Percentiles rank a stretch among this genome's conserved stretches.
These are phyloP conservation scores for Corylus americana DNA, from an alignment of 306 rosid genomes.

Conservation along the genomic window DNA sequence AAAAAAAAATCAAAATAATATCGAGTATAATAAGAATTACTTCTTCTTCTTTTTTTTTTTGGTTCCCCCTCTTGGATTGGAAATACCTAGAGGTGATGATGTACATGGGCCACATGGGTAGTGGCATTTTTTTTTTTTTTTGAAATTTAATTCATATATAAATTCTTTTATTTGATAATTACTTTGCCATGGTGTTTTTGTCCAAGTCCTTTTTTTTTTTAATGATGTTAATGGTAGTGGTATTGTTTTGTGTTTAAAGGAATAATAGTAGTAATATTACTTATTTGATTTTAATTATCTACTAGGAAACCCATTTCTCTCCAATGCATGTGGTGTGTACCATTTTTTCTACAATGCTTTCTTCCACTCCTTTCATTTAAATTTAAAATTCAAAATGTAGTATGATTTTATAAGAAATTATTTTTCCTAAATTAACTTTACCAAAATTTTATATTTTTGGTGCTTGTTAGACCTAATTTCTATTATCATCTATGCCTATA, in stretches of 20 bases:
- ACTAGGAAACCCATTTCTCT: too few relatives aligned
- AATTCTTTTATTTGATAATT: constrained; percentile 59
- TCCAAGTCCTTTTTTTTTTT: constrained; percentile 13
- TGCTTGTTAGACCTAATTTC: too few relatives aligned
- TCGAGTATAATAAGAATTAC: constrained; percentile 30
- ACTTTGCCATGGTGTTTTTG: neutral
- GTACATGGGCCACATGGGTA: constrained; percentile 60
- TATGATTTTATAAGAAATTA: too few relatives aligned
- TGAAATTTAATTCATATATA: constrained; percentile 53
- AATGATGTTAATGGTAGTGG: constrained; percentile 8
- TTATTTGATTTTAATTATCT: too few relatives aligned
- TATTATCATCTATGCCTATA: too few relatives aligned
- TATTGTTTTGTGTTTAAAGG: neutral
- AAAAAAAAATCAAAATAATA: constrained; percentile 10
- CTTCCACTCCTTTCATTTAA: too few relatives aligned
- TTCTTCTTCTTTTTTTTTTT: neutral
- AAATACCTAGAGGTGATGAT: constrained; percentile 36
- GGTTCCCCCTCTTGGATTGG: constrained; percentile 30
- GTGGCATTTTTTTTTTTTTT: constrained; percentile 35
- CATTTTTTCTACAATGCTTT: too few relatives aligned
- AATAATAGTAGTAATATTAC: too few relatives aligned
- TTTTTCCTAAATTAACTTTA: too few relatives aligned
- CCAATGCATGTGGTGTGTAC: too few relatives aligned
- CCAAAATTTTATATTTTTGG: too few relatives aligned
- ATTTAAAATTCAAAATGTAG: too few relatives aligned